Evolutionary conservation across 1,139 yeast genomes (phyloP).

Genomic region (Hemisphaericaspora subhashii): DNA sequence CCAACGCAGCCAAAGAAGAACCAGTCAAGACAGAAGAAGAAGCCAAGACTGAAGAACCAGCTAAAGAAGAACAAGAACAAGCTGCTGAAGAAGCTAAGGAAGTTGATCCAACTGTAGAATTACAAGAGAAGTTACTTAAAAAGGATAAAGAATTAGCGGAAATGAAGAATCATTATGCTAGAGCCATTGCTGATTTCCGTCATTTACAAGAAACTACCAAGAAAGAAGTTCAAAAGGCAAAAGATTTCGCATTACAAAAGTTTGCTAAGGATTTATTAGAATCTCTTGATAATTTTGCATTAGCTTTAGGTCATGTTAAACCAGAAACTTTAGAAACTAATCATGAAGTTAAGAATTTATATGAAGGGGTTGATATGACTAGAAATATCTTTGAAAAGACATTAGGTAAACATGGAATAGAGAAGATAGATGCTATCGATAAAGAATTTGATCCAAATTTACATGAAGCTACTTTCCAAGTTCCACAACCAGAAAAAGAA

Average conservation of each 20-base stretch:
- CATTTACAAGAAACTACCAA: slow-evolving; percentile 89
- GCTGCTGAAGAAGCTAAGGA: slow-evolving; percentile 18
- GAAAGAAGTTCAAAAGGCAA: slow-evolving; percentile 83
- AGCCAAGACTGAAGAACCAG: slow-evolving; percentile 8
- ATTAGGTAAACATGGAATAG: slow-evolving; percentile 74
- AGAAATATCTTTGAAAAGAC: slow-evolving; percentile 86
- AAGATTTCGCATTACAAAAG: slow-evolving; percentile 88
- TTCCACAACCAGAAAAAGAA: slow-evolving; percentile 84
- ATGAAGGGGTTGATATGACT: slow-evolving; percentile 92
- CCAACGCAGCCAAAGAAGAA: slow-evolving; percentile 15
- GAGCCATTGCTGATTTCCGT: slow-evolving; percentile 91
- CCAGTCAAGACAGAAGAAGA: slow-evolving; percentile 8
- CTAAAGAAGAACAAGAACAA: slow-evolving; percentile 15
- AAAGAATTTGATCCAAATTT: slow-evolving; percentile 86
- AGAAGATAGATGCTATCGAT: slow-evolving; percentile 80
- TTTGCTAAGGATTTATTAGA: slow-evolving; percentile 90
- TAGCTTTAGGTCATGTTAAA: slow-evolving; percentile 78
- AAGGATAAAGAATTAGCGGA: slow-evolving; percentile 83
- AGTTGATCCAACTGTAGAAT: slow-evolving; percentile 35
- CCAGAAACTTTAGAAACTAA: slow-evolving; percentile 60
- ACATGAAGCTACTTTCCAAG: slow-evolving; percentile 92
- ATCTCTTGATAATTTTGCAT: slow-evolving; percentile 86
- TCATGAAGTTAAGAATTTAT: slow-evolving; percentile 69
- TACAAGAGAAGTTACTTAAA: slow-evolving; percentile 55
- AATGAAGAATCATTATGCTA: slow-evolving; percentile 77